These are phyloP conservation scores for Ceratobasidium sp. DNA, from an alignment of 1,284 basidiomycete species.

Conservation along the genomic window DNA sequence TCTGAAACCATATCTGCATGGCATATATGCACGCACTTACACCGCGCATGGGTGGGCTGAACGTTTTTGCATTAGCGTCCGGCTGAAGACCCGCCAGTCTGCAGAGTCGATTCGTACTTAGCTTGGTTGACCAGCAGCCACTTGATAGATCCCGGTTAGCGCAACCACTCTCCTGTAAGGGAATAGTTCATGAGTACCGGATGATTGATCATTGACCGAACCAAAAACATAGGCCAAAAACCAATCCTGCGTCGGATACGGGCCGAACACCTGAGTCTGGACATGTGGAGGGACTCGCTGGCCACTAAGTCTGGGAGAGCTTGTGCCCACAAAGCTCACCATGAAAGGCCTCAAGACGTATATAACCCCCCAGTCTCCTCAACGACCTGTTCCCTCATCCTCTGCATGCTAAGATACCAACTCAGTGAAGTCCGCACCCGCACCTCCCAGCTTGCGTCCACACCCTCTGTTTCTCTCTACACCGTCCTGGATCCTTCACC, in stretches of 20 bases:
- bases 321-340: too few species aligned
- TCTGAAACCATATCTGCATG: too few species aligned
- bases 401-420: background rate
- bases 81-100: too few species aligned
- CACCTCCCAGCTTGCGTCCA: background rate
- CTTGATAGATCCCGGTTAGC: too few species aligned
- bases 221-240: background rate
- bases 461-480: background rate
- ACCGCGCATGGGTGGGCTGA: too few species aligned
- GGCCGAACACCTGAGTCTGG: background rate
- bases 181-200: too few species aligned
- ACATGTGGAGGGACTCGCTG: background rate
- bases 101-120: too few species aligned
- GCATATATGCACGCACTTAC: too few species aligned
- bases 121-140: too few species aligned
- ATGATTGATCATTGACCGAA: background rate
- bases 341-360: background rate
- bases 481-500: background rate
- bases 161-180: too few species aligned
- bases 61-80: too few species aligned
- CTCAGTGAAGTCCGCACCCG: background rate
- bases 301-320: too few species aligned
- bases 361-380: background rate
- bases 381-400: background rate
- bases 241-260: background rate